These are phyloP conservation scores for Excoecaria agallocha DNA, from an alignment of 345 rosid species.

Conservation along the genomic window DNA sequence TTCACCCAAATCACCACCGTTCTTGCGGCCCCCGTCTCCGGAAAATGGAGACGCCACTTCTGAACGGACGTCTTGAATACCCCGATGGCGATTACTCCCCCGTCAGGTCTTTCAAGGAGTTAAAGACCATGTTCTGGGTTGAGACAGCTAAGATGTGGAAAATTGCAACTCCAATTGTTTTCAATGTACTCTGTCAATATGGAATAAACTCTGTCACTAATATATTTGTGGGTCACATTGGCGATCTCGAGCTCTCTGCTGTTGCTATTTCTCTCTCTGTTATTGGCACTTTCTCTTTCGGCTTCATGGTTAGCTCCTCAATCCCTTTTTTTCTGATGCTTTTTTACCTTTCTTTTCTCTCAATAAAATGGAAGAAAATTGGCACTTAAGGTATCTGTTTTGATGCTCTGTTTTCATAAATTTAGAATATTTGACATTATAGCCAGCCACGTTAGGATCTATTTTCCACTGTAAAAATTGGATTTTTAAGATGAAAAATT, in stretches of 20 bases:
- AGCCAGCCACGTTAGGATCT: neutral
- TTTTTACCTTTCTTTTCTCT: no score
- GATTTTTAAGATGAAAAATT: neutral
- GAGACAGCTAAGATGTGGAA: constrained; percentile 62
- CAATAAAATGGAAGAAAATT: no score
- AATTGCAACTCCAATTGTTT: constrained; percentile 57
- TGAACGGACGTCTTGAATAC: constrained; percentile 13
- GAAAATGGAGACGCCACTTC: constrained; percentile 54
- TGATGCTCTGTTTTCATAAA: neutral
- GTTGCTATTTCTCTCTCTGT: constrained; percentile 64
- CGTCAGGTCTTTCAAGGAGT: constrained; percentile 40
- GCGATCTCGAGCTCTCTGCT: constrained; percentile 63
- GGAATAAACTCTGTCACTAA: constrained; percentile 51
- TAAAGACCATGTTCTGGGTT: constrained; percentile 36
- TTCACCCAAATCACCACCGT: neutral
- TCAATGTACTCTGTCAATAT: constrained; percentile 50
- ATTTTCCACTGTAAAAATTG: neutral
- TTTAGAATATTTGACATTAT: neutral
- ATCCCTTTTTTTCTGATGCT: neutral
- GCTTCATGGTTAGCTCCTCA: constrained; percentile 49
- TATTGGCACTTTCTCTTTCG: constrained; percentile 71
- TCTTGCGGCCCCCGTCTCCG: neutral
- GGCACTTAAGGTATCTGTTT: no score
- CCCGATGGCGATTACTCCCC: constrained; percentile 44
- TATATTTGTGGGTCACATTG: constrained; percentile 68